Evolutionary conservation across 805 yeast species (phyloP), one percentile per base, ranked within the genome.

Genomic region (Kluyveromyces nonfermentans): DNA sequence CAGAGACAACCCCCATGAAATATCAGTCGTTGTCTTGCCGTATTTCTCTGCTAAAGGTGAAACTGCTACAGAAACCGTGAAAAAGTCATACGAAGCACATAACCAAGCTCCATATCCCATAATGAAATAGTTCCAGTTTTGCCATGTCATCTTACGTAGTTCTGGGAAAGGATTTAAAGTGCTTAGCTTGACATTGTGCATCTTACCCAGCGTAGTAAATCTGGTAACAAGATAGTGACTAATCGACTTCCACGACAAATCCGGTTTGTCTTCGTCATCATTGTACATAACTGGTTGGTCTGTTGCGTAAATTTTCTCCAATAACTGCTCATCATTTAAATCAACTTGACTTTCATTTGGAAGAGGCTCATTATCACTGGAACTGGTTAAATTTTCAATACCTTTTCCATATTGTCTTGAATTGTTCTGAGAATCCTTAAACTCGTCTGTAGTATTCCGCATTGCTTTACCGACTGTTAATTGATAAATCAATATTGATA

Each of bases 1-100:
- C 48, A 80, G 66, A 10, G 86, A 79, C 49, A 82, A 73, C 40
- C 86, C 88, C 85, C 85, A 81, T 9, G 86, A 77, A 51, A 82
- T 70, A 39, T 72, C 74, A 19, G 69, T 65, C 20, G 74, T 69
- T 1, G 68, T 43, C 7, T 61, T 65, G 35, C 65, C 67, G 41
- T 82, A 71, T 2, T 72, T 55, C 33, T 58, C 52, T 25, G 85
- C 81, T 41, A 82, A 68, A 2, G 66, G 59, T 1, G 72, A 46
- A 3, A 74, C 80, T 43, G 77, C 73, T 39, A 80, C 68, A 10
- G 82, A 72, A 8, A 78, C 80, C 22, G 76, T 65, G 56, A 82
- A 82, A 63, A 78, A 82, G 53, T 82, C 88, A 59, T 82, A 73
- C 2, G 86, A 80, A 53, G 81, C 89, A 72, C 80, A 70, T 2